Evolutionary conservation across 495 filamentous ascomycete genomes (phyloP).

Genomic region (Physcia stellaris): DNA sequence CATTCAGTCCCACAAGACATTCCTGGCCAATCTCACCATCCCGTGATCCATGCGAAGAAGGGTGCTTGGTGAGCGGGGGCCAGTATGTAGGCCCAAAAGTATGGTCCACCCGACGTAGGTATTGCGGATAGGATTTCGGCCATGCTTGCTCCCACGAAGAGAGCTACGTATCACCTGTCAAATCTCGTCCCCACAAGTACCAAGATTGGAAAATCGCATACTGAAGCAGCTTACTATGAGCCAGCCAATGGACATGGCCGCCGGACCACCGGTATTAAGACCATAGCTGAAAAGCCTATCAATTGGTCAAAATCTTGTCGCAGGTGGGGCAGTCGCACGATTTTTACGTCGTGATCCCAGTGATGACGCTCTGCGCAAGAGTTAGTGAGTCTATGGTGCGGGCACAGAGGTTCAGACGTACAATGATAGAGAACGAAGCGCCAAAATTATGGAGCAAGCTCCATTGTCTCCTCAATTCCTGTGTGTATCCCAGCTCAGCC

Average conservation of each 20-base stretch:
- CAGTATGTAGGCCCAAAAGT: conserved; percentile 52
- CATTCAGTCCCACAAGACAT: not conserved
- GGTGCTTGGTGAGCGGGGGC: conserved; percentile 40
- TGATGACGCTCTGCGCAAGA: conserved; percentile 38
- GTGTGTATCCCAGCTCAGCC: conserved; percentile 47
- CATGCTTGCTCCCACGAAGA: conserved; percentile 43
- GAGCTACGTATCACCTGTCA: conserved; percentile 18
- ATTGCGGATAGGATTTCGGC: conserved; percentile 53
- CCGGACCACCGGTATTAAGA: conserved; percentile 41
- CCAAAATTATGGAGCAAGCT: conserved; percentile 48
- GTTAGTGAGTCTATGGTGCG: conserved; percentile 1
- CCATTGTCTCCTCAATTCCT: conserved; percentile 46
- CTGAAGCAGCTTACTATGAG: conserved; percentile 41
- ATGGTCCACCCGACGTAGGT: conserved; percentile 48
- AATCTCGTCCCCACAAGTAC: too few species aligned
- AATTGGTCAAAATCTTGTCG: conserved; percentile 15
- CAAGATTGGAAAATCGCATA: not conserved
- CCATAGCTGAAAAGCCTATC: conserved; percentile 34
- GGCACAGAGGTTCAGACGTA: conserved; percentile 16
- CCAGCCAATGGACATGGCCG: conserved; percentile 39
- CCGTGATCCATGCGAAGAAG: conserved; percentile 51
- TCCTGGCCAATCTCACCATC: conserved; percentile 28
- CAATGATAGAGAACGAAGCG: conserved; percentile 51
- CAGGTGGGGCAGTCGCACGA: not conserved
- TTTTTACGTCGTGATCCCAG: conserved; percentile 38